Evolutionary conservation across 176 grass and related monocot species (phyloP).

Genomic region (Phoenix roebelenii): DNA sequence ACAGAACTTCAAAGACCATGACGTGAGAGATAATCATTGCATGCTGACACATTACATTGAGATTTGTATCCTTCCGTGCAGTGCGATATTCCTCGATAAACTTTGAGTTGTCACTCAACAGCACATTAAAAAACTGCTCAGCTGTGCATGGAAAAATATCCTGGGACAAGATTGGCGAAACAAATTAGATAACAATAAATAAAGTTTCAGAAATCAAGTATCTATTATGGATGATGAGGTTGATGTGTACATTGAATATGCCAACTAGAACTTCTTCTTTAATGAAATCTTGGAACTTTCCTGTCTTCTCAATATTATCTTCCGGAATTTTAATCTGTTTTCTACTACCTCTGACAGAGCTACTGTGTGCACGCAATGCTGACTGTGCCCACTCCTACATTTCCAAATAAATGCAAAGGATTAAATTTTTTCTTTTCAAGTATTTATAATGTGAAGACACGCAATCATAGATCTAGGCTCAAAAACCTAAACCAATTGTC

Average conservation of each 20-base stretch:
- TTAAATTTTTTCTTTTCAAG: not conserved
- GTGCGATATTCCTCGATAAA: constrained; percentile 75
- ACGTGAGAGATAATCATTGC: too few species aligned
- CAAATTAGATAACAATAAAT: not conserved
- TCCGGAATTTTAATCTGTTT: constrained; percentile 49
- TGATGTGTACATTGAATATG: constrained; percentile 53
- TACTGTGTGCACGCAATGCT: constrained; percentile 77
- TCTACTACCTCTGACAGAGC: constrained; percentile 58
- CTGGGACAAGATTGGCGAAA: constrained; percentile 33
- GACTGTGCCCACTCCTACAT: constrained; percentile 81
- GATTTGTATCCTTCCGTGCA: constrained; percentile 74
- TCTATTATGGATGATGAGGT: not conserved
- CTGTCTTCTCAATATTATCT: constrained; percentile 50
- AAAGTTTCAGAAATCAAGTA: not conserved
- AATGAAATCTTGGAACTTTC: constrained; percentile 71
- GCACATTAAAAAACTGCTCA: constrained; percentile 55
- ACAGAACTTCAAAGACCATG: too few species aligned
- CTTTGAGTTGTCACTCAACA: constrained; percentile 72
- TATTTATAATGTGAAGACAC: too few species aligned
- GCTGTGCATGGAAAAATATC: constrained; percentile 81
- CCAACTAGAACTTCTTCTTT: constrained; percentile 89
- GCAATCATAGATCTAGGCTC: too few species aligned
- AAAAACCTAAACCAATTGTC: too few species aligned
- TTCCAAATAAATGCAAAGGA: constrained; percentile 4
- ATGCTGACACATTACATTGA: constrained; percentile 31